Base-by-base conservation (phyloP, 1,284 basidiomycete genomes). In the Gymnopus androsaceus region DNA sequence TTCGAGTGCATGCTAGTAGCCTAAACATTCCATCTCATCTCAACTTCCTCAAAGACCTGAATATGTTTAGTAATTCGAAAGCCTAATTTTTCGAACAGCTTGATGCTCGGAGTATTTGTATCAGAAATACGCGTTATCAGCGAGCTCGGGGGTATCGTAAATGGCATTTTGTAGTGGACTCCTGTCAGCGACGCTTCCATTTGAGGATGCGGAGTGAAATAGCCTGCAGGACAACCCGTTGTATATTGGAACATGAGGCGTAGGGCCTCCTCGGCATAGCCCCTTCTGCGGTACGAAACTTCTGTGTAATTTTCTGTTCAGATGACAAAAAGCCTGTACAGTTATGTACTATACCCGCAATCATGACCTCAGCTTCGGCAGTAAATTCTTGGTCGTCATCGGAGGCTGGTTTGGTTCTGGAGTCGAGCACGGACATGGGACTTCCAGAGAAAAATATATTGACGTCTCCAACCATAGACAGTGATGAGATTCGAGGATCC, bases 391-490 rank as follows among this genome's bases (percentile, higher is more conserved):
- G 59, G 6, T 64, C 66, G 5, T 59, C 60, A 30, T 49, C 56
- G 19, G 17, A 40, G 19, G 34, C 19, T 25, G 15, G 9, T 15
- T 15, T 44, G 25, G 11, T 40, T 9, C 33, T 40, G 11, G 23
- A 42, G 15, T 40, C 30, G 38, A 19, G 28, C 21, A 25, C 28
- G 19, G 40, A 28, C 28, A 38, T 14, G 17, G 25, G 25, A 37
- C 34, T 38, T 51, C 84, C 83, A 23, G 87, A 87, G 54, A 97
- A 73, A 69, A 98, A 97, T 27, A 97, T 72, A 68, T 98, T 98
- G 38, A 95, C 93, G 67, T 98, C 95, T 30, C 95, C 95, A 14
- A 93, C 78, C 94, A 97, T 95, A 9, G 78, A 80, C 21, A 85
- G 75, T 4, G 68, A 55, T n/a, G 63, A 53, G 11, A 84, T 61